Base-by-base conservation (phyloP, 1,284 basidiomycete species). In the Pseudozyma thailandica region DNA sequence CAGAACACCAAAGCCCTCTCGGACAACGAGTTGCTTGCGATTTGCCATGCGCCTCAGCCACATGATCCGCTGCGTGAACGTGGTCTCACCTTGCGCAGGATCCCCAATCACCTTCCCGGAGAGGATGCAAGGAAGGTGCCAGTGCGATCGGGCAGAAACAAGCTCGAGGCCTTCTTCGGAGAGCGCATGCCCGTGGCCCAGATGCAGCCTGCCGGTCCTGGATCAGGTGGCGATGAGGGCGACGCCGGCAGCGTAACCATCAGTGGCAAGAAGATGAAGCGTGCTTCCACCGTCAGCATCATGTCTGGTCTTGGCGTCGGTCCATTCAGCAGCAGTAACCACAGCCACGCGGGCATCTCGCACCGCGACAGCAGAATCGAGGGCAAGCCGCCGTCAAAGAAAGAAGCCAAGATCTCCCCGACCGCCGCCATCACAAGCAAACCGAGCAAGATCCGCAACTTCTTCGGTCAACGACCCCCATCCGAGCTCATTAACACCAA, bases 401-500 rank as follows among this genome's bases (percentile, higher is more conserved):
- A 63, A 33, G 60, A 72, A 28, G 21, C 37, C 38, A 68, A 63
- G 45, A 31, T 16, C 38, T 28, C 42, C 21, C 42, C 66, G 27
- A 52, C 57, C 2, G 53, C 55, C 3, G 38, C 60, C 12, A 47
- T 61, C 72, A 42, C 62, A 42, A 59, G 56, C 62, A 77, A 74
- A 28, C 72, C 78, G 21, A 63, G 77, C 79, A 88, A 87, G 82
- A 85, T 97, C 64, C 92, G 93, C 84, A 95, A 94, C 86, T 99
- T 98, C 87, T 95, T 97, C 77, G 96, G 95, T 10, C 95, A 98
- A 80, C 91, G 96, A 43, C 96, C 96, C 1, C 94, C 96, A 0
- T 93, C 91, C 81, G 95, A 98, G 83, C 88, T 98, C 73, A 98
- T 98, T 84, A 93, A 94, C 28, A 95, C 88, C n/a, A 94, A 98